phyloP scores from a whole-genome alignment of 2,329 filamentous ascomycete genomes.

The Botrytis fabae region DNA sequence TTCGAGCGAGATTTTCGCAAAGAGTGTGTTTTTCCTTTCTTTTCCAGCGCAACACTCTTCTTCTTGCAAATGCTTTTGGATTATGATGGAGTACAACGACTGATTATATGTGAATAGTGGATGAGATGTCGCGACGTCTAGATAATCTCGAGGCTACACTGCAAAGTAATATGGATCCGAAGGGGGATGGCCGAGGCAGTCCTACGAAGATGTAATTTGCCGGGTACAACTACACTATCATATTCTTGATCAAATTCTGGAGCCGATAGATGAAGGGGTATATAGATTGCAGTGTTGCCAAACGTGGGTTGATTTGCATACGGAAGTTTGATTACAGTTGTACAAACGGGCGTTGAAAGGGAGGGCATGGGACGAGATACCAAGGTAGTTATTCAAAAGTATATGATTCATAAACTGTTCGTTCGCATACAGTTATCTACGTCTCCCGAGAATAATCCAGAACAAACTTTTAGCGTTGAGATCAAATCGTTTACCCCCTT shows the following conservation, averaged over 20 bases:
- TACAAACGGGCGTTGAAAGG: constrained; percentile 15
- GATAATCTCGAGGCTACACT: constrained; percentile 65
- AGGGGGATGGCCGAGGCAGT: constrained; percentile 33
- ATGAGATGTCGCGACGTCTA: constrained; percentile 85
- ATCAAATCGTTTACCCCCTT: neutral
- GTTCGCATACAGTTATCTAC: constrained; percentile 2
- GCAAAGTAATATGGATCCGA: constrained; percentile 32
- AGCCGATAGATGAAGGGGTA: neutral
- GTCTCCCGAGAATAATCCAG: neutral
- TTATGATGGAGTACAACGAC: neutral
- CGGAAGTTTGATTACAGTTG: constrained; percentile 4
- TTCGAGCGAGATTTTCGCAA: constrained; percentile 83
- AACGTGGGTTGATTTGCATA: neutral
- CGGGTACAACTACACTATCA: neutral
- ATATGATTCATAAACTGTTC: constrained; percentile 6
- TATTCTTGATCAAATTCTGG: neutral
- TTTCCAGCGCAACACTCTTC: neutral
- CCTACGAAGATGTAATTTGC: constrained; percentile 32
- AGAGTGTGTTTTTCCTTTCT: constrained; percentile 59
- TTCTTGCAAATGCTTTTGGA: neutral
- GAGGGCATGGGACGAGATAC: constrained; percentile 16
- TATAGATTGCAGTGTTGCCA: neutral
- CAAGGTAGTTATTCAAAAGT: constrained; percentile 3
- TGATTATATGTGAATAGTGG: constrained; percentile 59
- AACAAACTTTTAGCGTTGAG: constrained; percentile 9